phyloP scores from a whole-genome alignment of 1,284 basidiomycete species.

The Sutorius eximius region DNA sequence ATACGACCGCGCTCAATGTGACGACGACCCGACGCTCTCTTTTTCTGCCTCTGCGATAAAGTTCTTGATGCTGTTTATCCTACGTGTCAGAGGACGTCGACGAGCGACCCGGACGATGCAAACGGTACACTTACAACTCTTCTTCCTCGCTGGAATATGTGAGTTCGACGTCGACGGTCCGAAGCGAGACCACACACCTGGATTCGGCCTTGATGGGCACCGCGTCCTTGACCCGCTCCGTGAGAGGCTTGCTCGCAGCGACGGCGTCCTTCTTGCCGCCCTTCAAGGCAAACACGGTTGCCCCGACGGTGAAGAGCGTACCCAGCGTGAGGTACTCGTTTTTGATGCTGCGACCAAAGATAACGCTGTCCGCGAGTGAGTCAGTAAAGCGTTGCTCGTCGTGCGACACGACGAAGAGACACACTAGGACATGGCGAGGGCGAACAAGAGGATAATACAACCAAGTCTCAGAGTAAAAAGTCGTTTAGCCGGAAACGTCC shows the following conservation, averaged over 20 bases:
- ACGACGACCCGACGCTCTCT: conserved; percentile 44
- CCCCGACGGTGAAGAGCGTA: conserved; percentile 56
- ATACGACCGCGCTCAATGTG: conserved; percentile 27
- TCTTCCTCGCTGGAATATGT: conserved; percentile 57
- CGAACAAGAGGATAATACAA: neutral
- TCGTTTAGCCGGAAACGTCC: conserved; percentile 21
- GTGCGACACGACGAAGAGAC: conserved; percentile 16
- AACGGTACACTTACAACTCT: conserved; percentile 57
- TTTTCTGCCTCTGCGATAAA: conserved; percentile 81
- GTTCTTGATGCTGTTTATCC: conserved; percentile 66
- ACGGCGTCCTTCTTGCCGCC: conserved; percentile 53
- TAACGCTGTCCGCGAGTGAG: conserved; percentile 45
- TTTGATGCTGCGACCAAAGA: conserved; percentile 74
- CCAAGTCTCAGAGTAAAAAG: neutral
- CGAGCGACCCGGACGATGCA: conserved; percentile 18
- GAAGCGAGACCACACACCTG: conserved; percentile 46
- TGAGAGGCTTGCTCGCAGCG: conserved; percentile 42
- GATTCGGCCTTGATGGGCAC: conserved; percentile 64
- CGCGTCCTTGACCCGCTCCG: conserved; percentile 56
- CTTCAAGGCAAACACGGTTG: conserved; percentile 50
- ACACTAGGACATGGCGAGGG: conserved; percentile 44
- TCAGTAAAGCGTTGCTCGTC: conserved; percentile 12
- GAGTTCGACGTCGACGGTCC: neutral
- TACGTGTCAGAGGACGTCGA: conserved; percentile 40
- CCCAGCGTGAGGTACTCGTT: conserved; percentile 74